These are phyloP conservation scores for Irpex sp. DNA, from an alignment of 1,284 basidiomycete genomes.

Conservation along the genomic window DNA sequence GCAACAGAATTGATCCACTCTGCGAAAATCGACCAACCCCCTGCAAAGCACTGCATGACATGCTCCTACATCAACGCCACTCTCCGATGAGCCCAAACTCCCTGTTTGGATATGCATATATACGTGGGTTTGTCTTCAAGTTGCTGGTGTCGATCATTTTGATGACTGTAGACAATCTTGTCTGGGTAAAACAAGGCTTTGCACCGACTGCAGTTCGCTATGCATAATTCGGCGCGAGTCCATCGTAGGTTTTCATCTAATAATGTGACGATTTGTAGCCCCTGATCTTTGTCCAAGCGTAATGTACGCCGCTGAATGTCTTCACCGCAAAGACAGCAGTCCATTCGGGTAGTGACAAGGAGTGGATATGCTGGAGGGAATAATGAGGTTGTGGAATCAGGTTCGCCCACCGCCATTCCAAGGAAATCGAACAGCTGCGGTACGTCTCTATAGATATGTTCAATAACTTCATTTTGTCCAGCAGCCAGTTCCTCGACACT, in stretches of 20 bases:
- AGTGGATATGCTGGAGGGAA: not conserved
- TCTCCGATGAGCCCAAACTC: not conserved
- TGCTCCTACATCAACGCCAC: constrained; percentile 5
- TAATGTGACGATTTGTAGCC: not conserved
- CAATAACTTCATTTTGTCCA: not conserved
- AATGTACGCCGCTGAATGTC: not conserved
- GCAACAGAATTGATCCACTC: not conserved
- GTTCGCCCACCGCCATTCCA: not conserved
- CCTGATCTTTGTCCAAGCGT: not conserved
- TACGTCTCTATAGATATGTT: not conserved
- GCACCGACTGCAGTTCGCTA: constrained; percentile 5
- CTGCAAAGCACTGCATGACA: not conserved
- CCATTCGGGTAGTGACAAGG: not conserved
- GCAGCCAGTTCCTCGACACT: not conserved
- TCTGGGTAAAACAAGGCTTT: constrained; percentile 9
- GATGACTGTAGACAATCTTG: not conserved
- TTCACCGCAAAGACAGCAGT: constrained; percentile 1
- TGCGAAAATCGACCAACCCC: constrained; percentile 8
- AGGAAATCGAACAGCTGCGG: not conserved
- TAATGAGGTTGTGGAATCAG: not conserved
- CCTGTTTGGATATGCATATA: constrained; percentile 11
- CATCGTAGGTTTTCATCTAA: constrained; percentile 1
- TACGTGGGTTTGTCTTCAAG: constrained; percentile 7
- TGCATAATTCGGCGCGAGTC: not conserved
- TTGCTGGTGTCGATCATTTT: not conserved